Evolutionary conservation across 768 basidiomycete genomes (phyloP).

Genomic region (Trametes cingulata): DNA sequence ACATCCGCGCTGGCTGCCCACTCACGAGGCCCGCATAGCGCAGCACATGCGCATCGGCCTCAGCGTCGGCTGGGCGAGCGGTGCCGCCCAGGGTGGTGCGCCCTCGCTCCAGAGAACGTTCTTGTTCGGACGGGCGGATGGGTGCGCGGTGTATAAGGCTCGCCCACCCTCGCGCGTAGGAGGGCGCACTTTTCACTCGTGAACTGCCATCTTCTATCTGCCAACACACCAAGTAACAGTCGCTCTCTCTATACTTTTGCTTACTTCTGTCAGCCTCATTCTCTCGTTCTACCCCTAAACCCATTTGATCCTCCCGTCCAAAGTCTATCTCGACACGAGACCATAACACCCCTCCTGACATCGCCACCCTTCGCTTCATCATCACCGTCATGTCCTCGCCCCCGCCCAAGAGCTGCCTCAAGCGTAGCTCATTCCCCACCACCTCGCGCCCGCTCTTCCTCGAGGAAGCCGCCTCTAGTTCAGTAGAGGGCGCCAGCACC

Average conservation of each 20-base stretch:
- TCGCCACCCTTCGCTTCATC: not conserved
- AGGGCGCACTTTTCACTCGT: not conserved
- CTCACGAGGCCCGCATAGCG: not conserved
- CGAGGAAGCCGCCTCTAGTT: not conserved
- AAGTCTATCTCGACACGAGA: not conserved
- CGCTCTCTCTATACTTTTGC: not conserved
- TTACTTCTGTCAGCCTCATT: not conserved
- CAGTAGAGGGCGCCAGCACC: not conserved
- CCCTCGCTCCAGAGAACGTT: not conserved
- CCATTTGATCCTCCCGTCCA: not conserved
- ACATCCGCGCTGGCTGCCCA: not conserved
- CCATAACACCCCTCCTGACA: not conserved
- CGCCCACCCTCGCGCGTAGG: not conserved
- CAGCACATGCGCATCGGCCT: not conserved
- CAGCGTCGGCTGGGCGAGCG: not conserved
- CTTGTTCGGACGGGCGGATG: not conserved
- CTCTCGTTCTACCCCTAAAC: not conserved
- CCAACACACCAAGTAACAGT: not conserved
- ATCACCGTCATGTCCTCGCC: conserved; percentile 9
- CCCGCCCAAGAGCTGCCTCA: conserved; percentile 18
- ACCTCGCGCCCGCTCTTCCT: not conserved
- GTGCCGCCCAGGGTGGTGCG: not conserved
- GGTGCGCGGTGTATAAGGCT: not conserved
- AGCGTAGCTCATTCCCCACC: conserved; percentile 11
- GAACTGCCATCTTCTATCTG: not conserved